These are phyloP conservation scores for Amanita polypyramis DNA, from an alignment of 768 basidiomycete genomes.

Conservation along the genomic window DNA sequence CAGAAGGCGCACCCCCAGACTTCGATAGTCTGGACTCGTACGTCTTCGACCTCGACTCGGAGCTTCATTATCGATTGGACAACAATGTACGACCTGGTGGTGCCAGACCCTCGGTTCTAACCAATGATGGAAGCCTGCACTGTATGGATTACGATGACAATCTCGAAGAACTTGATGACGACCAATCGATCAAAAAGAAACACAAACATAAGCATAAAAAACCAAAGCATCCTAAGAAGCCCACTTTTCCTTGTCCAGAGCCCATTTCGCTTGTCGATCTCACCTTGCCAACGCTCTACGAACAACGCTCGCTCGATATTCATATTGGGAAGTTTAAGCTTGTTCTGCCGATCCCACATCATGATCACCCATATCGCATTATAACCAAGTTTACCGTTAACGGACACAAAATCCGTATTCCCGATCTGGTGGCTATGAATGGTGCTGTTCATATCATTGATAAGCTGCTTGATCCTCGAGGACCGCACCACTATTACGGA, in stretches of 20 bases:
- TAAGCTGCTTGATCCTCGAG: slow-evolving; percentile 31
- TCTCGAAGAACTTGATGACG: background rate
- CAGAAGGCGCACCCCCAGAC: background rate
- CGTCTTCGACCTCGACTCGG: background rate
- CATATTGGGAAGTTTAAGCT: slow-evolving; percentile 36
- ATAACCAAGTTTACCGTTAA: slow-evolving; percentile 32
- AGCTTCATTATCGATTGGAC: background rate
- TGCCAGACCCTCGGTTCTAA: background rate
- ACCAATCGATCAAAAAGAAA: background rate
- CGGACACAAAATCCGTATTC: slow-evolving; percentile 22
- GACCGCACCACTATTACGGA: slow-evolving; percentile 11
- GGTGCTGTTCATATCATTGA: slow-evolving; percentile 45
- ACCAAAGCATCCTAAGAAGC: slow-evolving; percentile 1
- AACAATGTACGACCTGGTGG: background rate
- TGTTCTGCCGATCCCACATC: slow-evolving; percentile 27
- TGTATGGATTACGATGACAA: background rate
- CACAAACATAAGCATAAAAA: slow-evolving; percentile 3
- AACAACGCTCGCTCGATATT: slow-evolving; percentile 33
- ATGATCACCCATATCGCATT: slow-evolving; percentile 17
- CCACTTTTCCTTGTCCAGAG: slow-evolving; percentile 12
- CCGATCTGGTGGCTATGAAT: slow-evolving; percentile 44
- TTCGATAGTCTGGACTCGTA: background rate
- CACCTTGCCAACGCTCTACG: slow-evolving; percentile 30
- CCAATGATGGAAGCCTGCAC: background rate
- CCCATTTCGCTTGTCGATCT: slow-evolving; percentile 24